Base-by-base conservation (phyloP, 2,329 filamentous ascomycete genomes). In the Plectosphaerella sp. region DNA sequence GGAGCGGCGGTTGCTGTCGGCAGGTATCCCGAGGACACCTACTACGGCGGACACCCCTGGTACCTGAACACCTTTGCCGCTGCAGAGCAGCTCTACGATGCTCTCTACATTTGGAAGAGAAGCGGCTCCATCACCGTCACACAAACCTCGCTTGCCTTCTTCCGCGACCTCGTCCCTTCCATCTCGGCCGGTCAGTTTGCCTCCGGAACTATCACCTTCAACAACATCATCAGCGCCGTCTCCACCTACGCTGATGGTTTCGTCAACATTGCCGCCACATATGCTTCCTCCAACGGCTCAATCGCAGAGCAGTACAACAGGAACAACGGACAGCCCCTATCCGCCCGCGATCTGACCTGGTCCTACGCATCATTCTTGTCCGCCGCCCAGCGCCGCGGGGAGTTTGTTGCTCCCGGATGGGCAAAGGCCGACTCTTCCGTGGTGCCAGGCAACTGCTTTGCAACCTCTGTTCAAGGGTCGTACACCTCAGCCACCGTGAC, bases 31-130 rank as follows among this genome's bases (percentile, higher is more conserved):
- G 86, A 89, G 65, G 89, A 95, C 59, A 69, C 75, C 4, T 94
- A 93, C 69, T 87, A 86, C 67, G 82, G 82, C 54, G 89, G 88
- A 1, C 91, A 94, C 66, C 89, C 89, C 2, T 94, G 89, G 89
- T 89, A 91, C 61, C 76, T 93, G 12, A 80, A 80, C 60, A 93
- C 87, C 1, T 75, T 91, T 28, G 88, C 88, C 2, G 88, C 88
- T 1, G 90, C 89, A 3, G 89, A 94, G 68, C 86, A 89, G 63
- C 78, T 95, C 3, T 93, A 91, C 65, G 85, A 88, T 60, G 86
- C 89, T 1, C 62, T 91, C 1, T 85, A 86, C 58, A 83, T 87
- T 48, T 93, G 88, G 87, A 76, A 86, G 56, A 68, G 73, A 36
- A 67, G 76, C 24, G 84, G 83, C 1, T 84, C 76, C 6, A 77